A percentile compares a stretch with the other conserved stretches of the same genome.
phyloP scores from a whole-genome alignment of 352 stramenopile genomes.

The Aphanomyces cochlioides region DNA sequence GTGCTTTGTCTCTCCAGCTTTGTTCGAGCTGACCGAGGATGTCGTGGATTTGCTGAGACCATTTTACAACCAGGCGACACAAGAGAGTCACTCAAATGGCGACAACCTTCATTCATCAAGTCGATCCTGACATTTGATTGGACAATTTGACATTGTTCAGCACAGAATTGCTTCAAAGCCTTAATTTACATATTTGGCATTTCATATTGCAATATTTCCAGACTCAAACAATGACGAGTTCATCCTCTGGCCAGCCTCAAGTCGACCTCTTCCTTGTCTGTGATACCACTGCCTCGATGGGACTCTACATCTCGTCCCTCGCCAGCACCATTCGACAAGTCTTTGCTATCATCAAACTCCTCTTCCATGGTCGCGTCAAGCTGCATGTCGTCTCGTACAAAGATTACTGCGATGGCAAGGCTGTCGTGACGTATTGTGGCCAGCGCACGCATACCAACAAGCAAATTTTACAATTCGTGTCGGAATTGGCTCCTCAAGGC shows the following conservation, averaged over 20 bases:
- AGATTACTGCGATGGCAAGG: constrained; percentile 21
- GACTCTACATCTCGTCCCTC: constrained; percentile 20
- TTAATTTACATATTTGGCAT: too few species aligned
- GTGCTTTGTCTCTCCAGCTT: too few species aligned
- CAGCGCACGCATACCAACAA: constrained; percentile 29
- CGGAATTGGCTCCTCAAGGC: constrained; percentile 2
- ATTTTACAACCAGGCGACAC: too few species aligned
- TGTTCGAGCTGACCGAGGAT: too few species aligned
- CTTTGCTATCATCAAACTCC: constrained; percentile 26
- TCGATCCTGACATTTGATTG: too few species aligned
- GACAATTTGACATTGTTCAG: too few species aligned
- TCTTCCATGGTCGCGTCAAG: constrained; percentile 25
- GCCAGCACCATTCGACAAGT: constrained; percentile 21
- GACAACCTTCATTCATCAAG: too few species aligned
- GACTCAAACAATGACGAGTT: not conserved
- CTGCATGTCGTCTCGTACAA: constrained; percentile 30
- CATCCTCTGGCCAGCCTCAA: not conserved
- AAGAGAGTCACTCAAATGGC: too few species aligned
- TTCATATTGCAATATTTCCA: not conserved
- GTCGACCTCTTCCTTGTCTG: constrained; percentile 29
- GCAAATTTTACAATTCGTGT: constrained; percentile 20
- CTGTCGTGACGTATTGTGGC: constrained; percentile 9
- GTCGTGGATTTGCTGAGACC: too few species aligned
- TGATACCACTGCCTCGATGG: constrained; percentile 28
- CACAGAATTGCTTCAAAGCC: too few species aligned